phyloP scores from a whole-genome alignment of 2,329 filamentous ascomycete species.

The Botrytis porri region DNA sequence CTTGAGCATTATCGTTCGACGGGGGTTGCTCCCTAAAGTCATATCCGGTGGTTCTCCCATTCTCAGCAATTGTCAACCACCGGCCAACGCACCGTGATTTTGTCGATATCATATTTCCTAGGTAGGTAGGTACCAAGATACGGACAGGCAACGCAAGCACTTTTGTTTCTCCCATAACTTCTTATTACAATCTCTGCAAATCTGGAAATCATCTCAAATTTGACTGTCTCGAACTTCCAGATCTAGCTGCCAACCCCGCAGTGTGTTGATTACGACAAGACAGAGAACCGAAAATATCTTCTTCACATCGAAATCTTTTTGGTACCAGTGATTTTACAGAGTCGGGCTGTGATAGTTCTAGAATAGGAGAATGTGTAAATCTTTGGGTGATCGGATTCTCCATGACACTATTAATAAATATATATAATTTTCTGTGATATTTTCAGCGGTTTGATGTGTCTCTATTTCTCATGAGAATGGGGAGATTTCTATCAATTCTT shows the following conservation, averaged over 20 bases:
- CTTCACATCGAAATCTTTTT: background rate
- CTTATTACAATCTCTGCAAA: background rate
- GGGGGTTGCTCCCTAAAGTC: background rate
- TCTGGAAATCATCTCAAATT: background rate
- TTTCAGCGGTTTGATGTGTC: background rate
- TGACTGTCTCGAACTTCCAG: conserved; percentile 12
- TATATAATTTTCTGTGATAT: background rate
- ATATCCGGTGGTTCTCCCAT: background rate
- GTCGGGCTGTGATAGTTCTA: background rate
- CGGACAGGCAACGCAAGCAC: background rate
- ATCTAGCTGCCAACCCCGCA: background rate
- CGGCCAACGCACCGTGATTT: conserved; percentile 3
- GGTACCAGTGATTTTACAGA: background rate
- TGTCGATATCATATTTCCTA: background rate
- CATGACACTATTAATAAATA: background rate
- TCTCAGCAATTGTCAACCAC: background rate
- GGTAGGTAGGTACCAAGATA: background rate
- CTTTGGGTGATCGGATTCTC: background rate
- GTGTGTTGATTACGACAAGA: background rate
- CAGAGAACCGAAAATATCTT: background rate
- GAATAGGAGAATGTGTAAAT: background rate
- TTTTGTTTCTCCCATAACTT: background rate
- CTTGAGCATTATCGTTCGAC: background rate
- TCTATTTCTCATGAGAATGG: background rate
- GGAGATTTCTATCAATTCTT: background rate